Percentiles rank a stretch among this genome's conserved stretches.
These are phyloP conservation scores for Alloteropsis semialata DNA, from an alignment of 176 grass and related monocot genomes.

Conservation along the genomic window DNA sequence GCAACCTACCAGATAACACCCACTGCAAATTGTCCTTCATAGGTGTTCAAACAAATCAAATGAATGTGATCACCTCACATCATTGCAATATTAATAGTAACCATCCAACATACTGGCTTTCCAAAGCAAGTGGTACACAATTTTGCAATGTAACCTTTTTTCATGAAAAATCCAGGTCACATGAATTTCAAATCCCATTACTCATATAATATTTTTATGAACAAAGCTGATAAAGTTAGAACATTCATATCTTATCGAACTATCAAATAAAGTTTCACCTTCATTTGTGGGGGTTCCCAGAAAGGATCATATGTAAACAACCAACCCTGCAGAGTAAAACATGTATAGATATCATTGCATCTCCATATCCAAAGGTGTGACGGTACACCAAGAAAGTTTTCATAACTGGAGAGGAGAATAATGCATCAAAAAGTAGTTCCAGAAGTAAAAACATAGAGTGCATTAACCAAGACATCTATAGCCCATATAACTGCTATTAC, in stretches of 20 bases:
- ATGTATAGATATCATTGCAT: conserved; percentile 23
- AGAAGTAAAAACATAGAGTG: background rate
- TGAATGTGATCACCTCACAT: background rate
- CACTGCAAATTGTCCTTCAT: background rate
- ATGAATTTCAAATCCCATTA: background rate
- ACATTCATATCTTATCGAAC: conserved; percentile 9
- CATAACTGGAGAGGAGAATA: conserved; percentile 9
- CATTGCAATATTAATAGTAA: background rate
- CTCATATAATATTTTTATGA: background rate
- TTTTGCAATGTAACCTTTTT: background rate
- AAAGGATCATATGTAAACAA: conserved; percentile 92
- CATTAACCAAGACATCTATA: conserved; percentile 17
- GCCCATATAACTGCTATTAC: background rate
- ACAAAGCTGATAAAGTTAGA: conserved; percentile 19
- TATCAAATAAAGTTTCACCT: conserved; percentile 41
- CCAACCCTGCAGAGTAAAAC: conserved; percentile 59
- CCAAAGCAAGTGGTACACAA: background rate
- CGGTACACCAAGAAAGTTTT: background rate
- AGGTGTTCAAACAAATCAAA: background rate
- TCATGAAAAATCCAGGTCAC: background rate
- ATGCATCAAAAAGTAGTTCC: background rate
- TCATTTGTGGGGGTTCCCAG: conserved; percentile 90
- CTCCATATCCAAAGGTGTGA: conserved; percentile 7
- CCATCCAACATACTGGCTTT: background rate
- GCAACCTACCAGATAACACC: background rate